phyloP scores from a whole-genome alignment of 2,329 filamentous ascomycete genomes.

The Phoma sp. region DNA sequence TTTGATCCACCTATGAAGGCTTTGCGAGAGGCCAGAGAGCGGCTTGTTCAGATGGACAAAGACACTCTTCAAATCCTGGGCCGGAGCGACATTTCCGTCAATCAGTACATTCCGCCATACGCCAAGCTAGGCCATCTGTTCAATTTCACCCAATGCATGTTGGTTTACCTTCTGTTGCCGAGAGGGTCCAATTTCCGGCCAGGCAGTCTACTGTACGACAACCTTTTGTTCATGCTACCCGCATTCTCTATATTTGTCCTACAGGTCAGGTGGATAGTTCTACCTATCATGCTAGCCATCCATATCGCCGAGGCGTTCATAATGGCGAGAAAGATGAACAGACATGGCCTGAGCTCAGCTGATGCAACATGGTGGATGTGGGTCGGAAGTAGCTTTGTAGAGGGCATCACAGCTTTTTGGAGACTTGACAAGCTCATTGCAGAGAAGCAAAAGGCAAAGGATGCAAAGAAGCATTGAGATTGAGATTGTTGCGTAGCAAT shows the following conservation, averaged over 20 bases:
- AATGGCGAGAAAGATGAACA: slow-evolving; percentile 56
- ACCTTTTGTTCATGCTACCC: slow-evolving; percentile 57
- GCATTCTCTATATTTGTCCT: slow-evolving; percentile 64
- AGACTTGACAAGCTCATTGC: slow-evolving; percentile 43
- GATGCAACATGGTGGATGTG: slow-evolving; percentile 61
- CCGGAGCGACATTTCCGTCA: slow-evolving; percentile 62
- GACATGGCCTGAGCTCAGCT: slow-evolving; percentile 58
- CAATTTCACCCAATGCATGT: slow-evolving; percentile 57
- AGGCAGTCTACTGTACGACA: slow-evolving; percentile 42
- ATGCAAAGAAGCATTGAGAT: slow-evolving; percentile 41
- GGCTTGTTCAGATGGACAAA: slow-evolving; percentile 75
- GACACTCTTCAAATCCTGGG: slow-evolving; percentile 65
- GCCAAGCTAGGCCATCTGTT: slow-evolving; percentile 55
- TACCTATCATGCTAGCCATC: slow-evolving; percentile 65
- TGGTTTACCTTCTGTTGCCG: slow-evolving; percentile 39
- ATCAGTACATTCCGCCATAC: slow-evolving; percentile 58
- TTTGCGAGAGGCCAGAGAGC: slow-evolving; percentile 70
- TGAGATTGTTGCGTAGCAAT: neutral
- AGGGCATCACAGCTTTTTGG: slow-evolving; percentile 57
- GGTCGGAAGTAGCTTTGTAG: slow-evolving; percentile 59
- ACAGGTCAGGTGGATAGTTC: slow-evolving; percentile 64
- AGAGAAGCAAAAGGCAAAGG: slow-evolving; percentile 36
- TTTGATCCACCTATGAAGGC: slow-evolving; percentile 74
- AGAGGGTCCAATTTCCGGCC: slow-evolving; percentile 40
- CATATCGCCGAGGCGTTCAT: slow-evolving; percentile 68